Conservation (phyloP, 164 flowering plant genomes). For the Amborella trichopoda region DNA sequence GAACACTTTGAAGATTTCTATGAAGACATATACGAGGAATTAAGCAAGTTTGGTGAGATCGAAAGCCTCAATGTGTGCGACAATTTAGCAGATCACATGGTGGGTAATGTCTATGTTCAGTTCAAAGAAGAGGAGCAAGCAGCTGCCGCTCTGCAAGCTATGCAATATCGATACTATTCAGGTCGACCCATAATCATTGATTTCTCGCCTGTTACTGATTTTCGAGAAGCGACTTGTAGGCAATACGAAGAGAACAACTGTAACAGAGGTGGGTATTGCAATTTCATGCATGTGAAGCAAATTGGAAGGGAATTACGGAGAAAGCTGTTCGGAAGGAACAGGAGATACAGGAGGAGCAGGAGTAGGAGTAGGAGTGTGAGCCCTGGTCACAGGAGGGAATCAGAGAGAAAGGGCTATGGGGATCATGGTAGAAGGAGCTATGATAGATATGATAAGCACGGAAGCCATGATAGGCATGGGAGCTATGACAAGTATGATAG, state of each 20-base stretch:
- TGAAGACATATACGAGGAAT: constrained; percentile 70
- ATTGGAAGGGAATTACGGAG: constrained; percentile 46
- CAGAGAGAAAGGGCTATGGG: constrained; percentile 36
- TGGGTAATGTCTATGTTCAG: constrained; percentile 76
- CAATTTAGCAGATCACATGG: constrained; percentile 76
- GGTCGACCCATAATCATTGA: constrained; percentile 80
- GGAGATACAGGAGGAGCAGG: constrained; percentile 39
- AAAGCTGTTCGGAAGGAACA: constrained; percentile 34
- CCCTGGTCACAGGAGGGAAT: constrained; percentile 46
- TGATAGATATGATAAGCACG: constrained; percentile 24
- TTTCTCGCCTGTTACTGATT: constrained; percentile 69
- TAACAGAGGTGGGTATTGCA: constrained; percentile 71
- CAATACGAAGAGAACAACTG: constrained; percentile 73
- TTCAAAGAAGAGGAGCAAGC: constrained; percentile 89
- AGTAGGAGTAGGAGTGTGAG: constrained; percentile 49
- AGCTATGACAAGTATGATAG: constrained; percentile 14
- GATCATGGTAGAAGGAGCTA: constrained; percentile 33
- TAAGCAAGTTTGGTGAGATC: constrained; percentile 65
- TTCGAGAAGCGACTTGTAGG: constrained; percentile 64
- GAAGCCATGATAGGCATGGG: constrained; percentile 14
- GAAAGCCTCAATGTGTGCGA: constrained; percentile 69
- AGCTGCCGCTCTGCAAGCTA: constrained; percentile 48
- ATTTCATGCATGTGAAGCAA: constrained; percentile 64
- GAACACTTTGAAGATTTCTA: constrained; percentile 55
- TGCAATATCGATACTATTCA: constrained; percentile 62